Evolutionary conservation across 805 yeast genomes (phyloP).

Genomic region (Torulaspora microellipsoides): DNA sequence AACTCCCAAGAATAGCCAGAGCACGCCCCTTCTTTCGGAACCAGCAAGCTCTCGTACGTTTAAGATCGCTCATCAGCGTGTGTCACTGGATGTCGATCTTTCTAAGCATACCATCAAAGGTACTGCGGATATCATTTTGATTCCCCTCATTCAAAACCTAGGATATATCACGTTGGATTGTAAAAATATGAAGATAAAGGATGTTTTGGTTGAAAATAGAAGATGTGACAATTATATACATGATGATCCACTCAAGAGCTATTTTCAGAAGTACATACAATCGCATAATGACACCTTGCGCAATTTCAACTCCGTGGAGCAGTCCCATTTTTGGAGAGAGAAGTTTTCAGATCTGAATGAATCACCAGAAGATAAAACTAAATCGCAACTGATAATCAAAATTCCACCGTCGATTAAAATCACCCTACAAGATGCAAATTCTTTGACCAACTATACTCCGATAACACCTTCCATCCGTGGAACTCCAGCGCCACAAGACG

Average conservation of each 20-base stretch:
- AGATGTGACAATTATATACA: constrained; percentile 36
- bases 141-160: constrained; percentile 60
- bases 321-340: constrained; percentile 32
- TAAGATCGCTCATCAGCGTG: constrained; percentile 79
- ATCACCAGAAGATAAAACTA: constrained; percentile 26
- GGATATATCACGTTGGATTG: constrained; percentile 70
- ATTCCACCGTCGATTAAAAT: constrained; percentile 45
- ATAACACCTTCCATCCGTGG: constrained; percentile 40
- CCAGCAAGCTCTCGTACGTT: constrained; percentile 34
- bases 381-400: constrained; percentile 31
- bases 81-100: constrained; percentile 74
- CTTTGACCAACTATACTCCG: constrained; percentile 37
- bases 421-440: constrained; percentile 49
- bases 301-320: constrained; percentile 29
- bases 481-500: constrained; percentile 39
- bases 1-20: constrained; percentile 23
- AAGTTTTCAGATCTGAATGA: constrained; percentile 31
- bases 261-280: constrained; percentile 16
- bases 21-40: constrained; percentile 7
- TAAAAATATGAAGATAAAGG: constrained; percentile 62
- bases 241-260: constrained; percentile 26
- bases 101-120: constrained; percentile 58
- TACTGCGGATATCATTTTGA: constrained; percentile 73
- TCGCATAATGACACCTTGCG: constrained; percentile 18
- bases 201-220: constrained; percentile 61